Evolutionary conservation across 164 flowering plant species (phyloP).

Genomic region (Pachysandra terminalis): DNA sequence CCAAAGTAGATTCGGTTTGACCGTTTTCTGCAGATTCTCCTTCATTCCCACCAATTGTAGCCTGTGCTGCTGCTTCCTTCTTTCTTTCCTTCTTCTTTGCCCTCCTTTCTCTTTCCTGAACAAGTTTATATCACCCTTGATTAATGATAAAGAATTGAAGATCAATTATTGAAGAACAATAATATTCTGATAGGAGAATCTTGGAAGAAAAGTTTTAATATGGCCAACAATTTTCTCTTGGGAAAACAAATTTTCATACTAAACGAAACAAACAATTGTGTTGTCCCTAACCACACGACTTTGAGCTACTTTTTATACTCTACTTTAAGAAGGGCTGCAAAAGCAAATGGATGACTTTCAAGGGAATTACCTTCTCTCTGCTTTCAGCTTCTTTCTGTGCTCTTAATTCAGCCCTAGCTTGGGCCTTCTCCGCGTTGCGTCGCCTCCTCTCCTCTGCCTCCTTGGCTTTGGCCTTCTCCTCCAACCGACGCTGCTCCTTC

Average conservation of each 20-base stretch:
- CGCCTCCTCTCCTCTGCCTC: slow-evolving; percentile 90
- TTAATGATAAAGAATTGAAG: not conserved
- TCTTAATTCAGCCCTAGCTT: slow-evolving; percentile 61
- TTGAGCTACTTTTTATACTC: not conserved
- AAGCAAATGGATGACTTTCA: not conserved
- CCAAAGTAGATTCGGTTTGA: slow-evolving; percentile 26
- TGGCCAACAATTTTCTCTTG: not conserved
- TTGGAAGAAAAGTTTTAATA: not conserved
- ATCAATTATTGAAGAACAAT: not conserved
- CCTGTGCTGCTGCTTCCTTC: slow-evolving; percentile 33
- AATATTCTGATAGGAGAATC: not conserved
- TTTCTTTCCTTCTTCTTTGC: slow-evolving; percentile 49
- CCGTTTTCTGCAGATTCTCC: slow-evolving; percentile 33
- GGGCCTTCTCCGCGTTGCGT: slow-evolving; percentile 71
- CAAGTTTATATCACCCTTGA: slow-evolving; percentile 1
- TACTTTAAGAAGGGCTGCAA: not conserved
- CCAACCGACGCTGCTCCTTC: slow-evolving; percentile 61
- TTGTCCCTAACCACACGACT: not conserved
- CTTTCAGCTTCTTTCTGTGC: slow-evolving; percentile 82
- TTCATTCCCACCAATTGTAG: slow-evolving; percentile 17
- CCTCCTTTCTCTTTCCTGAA: slow-evolving; percentile 76
- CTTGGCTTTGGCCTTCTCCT: slow-evolving; percentile 74
- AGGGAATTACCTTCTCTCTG: slow-evolving; percentile 65
- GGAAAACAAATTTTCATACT: not conserved
- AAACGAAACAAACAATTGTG: not conserved